These are phyloP conservation scores for Thermothelomyces thermophilus DNA, from an alignment of 2,329 filamentous ascomycete species.

Conservation along the genomic window DNA sequence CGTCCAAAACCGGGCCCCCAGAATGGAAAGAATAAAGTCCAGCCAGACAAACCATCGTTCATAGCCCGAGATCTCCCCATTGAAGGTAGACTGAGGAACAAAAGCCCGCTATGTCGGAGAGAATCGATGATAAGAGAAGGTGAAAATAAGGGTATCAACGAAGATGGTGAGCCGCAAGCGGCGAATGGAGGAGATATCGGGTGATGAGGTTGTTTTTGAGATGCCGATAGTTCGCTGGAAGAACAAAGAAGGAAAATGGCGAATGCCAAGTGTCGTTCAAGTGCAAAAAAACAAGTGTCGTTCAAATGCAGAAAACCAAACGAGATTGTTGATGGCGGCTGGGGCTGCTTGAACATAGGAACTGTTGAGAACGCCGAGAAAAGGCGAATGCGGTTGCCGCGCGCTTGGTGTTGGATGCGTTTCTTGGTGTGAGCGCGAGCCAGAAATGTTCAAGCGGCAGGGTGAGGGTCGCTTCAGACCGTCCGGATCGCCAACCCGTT, in stretches of 20 bases:
- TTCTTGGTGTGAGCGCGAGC: no score
- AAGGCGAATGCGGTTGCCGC: no score
- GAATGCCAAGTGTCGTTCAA: conserved; percentile 2
- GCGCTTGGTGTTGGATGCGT: no score
- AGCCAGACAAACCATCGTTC: conserved; percentile 16
- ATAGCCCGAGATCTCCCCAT: conserved; percentile 5
- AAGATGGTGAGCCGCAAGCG: conserved; percentile 18
- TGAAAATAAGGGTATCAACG: conserved; percentile 16
- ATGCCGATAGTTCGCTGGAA: conserved; percentile 13
- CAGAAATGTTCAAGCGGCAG: no score
- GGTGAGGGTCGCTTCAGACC: no score
- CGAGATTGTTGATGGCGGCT: conserved; percentile 3
- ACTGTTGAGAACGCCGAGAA: no score
- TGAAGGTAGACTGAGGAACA: conserved; percentile 5
- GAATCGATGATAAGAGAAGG: conserved; percentile 1
- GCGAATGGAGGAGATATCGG: conserved; percentile 9
- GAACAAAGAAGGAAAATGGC: conserved; percentile 15
- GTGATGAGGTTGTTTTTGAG: neutral
- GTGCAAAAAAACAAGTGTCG: conserved; percentile 2
- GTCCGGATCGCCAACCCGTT: no score
- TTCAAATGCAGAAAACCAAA: conserved; percentile 6
- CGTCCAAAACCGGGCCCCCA: conserved; percentile 6
- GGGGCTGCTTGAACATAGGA: neutral
- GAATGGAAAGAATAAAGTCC: conserved; percentile 12
- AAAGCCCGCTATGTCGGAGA: neutral